Evolutionary conservation across 768 basidiomycete species (phyloP), one percentile per base, ranked within the genome.

Genomic region (Saitozyma podzolica): DNA sequence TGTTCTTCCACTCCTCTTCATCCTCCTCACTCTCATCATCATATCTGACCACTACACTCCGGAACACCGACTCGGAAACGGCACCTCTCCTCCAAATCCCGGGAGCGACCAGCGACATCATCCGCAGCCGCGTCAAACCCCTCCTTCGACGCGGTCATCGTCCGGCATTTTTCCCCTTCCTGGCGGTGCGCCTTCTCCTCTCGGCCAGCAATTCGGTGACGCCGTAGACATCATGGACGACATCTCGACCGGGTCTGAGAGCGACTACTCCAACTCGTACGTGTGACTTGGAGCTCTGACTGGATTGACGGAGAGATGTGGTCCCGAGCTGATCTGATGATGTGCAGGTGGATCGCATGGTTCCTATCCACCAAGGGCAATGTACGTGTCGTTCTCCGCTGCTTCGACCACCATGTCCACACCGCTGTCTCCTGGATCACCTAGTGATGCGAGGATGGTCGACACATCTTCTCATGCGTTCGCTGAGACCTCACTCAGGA

Each of bases 361-460:
- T 96, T 97, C 75, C 83, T 97, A 6, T 91, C 91, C 19, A 93
- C 92, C 17, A 96, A 96, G 78, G 94, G 96, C 61, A 98, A 99
- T 78, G 75, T 76, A 9, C 29, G 69, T 60, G 6, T 11, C 40
- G 37, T 16, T 29, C 2, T 40, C 19, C 49, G 2, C 20, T 13
- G 39, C 17, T 42, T 43, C 29, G 13, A 19, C 40, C 54, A 51
- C 43, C 40, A 7, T n/a, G 54, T 42, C 54, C 9, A 29, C 29
- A 29, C 29, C 29, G 29, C 5, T 29, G 29, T 29, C 29, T 29
- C 20, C 4, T 9, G 13, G 42, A 10, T 37, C 9, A 57, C 42
- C n/a, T 29, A 29, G 29, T 29, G 29, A 29, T 29, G 29, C 29
- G 29, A 29, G 29, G n/a, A 13, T 52, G 59, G 20, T 40, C 9